Conservation (phyloP, 2,329 filamentous ascomycete species). For the Juglanconis sp. region DNA sequence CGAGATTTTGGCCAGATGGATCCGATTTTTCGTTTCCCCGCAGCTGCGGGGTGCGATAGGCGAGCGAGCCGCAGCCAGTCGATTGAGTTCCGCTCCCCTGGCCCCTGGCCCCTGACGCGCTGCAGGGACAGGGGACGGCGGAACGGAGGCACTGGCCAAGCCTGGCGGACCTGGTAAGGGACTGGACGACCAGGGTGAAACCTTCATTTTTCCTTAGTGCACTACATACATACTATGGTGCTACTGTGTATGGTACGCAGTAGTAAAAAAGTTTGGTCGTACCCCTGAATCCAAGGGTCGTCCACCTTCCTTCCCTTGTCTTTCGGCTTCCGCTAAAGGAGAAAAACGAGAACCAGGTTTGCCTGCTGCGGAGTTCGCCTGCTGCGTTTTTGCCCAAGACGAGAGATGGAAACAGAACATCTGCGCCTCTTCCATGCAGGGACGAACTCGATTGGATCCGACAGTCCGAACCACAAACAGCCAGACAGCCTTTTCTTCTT, state of each 20-base stretch:
- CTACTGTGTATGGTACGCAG: too few relatives aligned
- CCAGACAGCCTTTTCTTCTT: not conserved
- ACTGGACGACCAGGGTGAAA: not conserved
- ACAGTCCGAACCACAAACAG: not conserved
- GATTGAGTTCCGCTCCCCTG: not conserved
- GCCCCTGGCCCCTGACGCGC: not conserved
- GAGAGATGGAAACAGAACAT: not conserved
- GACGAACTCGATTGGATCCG: not conserved
- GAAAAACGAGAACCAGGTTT: not conserved
- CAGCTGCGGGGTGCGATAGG: not conserved
- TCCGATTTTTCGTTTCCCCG: not conserved
- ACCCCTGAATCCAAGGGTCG: too few relatives aligned
- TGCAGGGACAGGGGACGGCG: not conserved
- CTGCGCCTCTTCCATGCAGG: not conserved
- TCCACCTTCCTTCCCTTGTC: too few relatives aligned
- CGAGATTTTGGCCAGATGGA: not conserved
- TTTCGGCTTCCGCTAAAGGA: not conserved
- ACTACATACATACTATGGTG: too few relatives aligned
- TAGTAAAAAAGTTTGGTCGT: too few relatives aligned
- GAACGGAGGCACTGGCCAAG: not conserved
- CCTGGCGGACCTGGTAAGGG: too few relatives aligned
- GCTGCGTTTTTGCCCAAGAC: not conserved
- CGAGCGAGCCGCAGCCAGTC: constrained; percentile 1
- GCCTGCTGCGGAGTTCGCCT: not conserved
- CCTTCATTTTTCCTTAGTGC: too few relatives aligned